A percentile compares a stretch with the other conserved stretches of the same genome.
These are phyloP conservation scores for Tuctoria greenei DNA, from an alignment of 176 grass and related monocot genomes.

Conservation along the genomic window DNA sequence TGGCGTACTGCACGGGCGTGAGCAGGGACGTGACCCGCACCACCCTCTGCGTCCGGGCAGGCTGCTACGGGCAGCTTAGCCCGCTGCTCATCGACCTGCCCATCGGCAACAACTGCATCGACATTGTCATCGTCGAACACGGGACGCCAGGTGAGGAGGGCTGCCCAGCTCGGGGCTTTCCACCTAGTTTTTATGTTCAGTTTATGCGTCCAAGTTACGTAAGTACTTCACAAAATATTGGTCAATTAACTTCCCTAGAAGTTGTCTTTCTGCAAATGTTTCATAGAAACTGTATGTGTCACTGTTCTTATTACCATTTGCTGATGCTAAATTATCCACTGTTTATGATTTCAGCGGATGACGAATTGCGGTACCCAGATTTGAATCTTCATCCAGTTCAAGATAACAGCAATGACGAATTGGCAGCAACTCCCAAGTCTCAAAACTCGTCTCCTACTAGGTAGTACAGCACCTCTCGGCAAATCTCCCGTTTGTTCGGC, in stretches of 20 bases:
- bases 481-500: neutral
- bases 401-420: neutral
- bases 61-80: conserved; percentile 1
- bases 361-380: conserved; percentile 26
- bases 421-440: neutral
- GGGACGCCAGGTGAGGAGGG: conserved; percentile 30
- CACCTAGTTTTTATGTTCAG: too few relatives aligned
- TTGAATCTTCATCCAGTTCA: neutral
- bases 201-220: too few relatives aligned
- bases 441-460: neutral
- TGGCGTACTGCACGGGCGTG: conserved; percentile 13
- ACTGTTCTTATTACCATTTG: neutral
- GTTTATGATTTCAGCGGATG: conserved; percentile 23
- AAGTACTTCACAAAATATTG: too few relatives aligned
- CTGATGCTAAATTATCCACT: neutral
- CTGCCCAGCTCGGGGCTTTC: too few relatives aligned
- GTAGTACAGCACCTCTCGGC: neutral
- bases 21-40: conserved; percentile 24
- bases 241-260: too few relatives aligned
- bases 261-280: neutral
- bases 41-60: conserved; percentile 37
- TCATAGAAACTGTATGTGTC: neutral
- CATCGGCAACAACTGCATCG: conserved; percentile 26
- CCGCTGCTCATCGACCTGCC: conserved; percentile 42
- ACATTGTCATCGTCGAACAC: neutral